Base-by-base conservation (phyloP, 495 filamentous ascomycete species). In the Friedmanniomyces simplex region DNA sequence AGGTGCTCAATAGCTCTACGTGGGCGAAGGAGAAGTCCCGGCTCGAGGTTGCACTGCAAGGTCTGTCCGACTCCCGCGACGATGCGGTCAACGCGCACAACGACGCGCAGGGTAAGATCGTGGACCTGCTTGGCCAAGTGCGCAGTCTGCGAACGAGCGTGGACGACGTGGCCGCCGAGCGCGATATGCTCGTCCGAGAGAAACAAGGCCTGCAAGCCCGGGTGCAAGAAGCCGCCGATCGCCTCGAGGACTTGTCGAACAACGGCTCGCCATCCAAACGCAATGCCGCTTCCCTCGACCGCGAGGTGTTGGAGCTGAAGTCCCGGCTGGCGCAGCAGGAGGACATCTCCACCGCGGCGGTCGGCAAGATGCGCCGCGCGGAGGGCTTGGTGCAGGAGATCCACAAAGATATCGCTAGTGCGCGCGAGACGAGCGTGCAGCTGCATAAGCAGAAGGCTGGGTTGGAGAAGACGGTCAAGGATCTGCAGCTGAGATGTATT, bases 11-110 rank as follows among this genome's bases (percentile, higher is more conserved):
- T 67, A 91, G 87, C 70, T 94, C 89, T 0, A 93, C 93, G 0
- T 98, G 93, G 93, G 89, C 90, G 32, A 98, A 98, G 74, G 93
- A 98, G 74, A 98, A 98, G 73, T 77, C 88, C 3, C 83, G 93
- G 7, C 77, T 98, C 56, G 94, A 97, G 63, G 82, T 89, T 42
- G 94, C 89, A 14, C 77, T 98, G 47, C 85, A 94, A 55, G 93
- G 96, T 67, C 79, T 97, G 20, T 85, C 86, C 1, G 82, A 86
- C 25, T 95, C 90, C 21, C 82, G 91, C 1, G 91, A 98, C 61
- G 94, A 98, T 69, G 91, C 93, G 14, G 85, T 89, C 32, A 82
- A 80, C 61, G 93, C 94, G 1, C 93, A 98, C 68, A 95, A 91
- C 59, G 94, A 97, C 58, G 91, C 91, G 11, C 93, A 97, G 68